These are phyloP conservation scores for Eimeria praecox DNA, from an alignment of 169 alveolate species.

Conservation along the genomic window DNA sequence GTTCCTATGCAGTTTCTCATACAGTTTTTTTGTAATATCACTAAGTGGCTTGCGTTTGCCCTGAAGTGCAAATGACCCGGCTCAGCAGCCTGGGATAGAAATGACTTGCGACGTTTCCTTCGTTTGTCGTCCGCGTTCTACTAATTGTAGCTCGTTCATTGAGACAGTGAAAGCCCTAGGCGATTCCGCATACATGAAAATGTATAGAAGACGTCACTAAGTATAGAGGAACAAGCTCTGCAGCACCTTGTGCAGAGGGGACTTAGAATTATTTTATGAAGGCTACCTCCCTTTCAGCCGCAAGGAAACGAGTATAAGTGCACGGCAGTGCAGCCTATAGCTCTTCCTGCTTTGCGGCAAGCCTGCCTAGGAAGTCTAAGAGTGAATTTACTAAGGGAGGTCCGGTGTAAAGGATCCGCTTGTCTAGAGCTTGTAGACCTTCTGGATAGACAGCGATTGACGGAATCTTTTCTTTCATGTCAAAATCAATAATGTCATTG, in stretches of 20 bases:
- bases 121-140: background rate
- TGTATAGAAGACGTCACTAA: background rate
- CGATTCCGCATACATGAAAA: background rate
- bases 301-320: background rate
- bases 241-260: background rate
- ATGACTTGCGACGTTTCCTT: background rate
- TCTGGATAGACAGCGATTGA: conserved; percentile 33
- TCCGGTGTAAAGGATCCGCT: conserved; percentile 22
- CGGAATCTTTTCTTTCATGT: background rate
- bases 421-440: conserved; percentile 33
- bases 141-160: background rate
- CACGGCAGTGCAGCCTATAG: background rate
- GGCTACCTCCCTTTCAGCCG: background rate
- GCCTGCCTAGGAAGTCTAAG: background rate
- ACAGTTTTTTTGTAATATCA: too few relatives aligned
- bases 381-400: background rate
- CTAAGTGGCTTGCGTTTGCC: too few relatives aligned
- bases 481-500: conserved; percentile 34
- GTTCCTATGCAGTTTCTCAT: too few relatives aligned
- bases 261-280: background rate
- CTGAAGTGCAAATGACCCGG: too few relatives aligned
- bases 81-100: too few relatives aligned
- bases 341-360: background rate
- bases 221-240: background rate
- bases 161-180: background rate